These are phyloP conservation scores for Fusarium sp. DNA, from an alignment of 2,329 filamentous ascomycete species.

Conservation along the genomic window DNA sequence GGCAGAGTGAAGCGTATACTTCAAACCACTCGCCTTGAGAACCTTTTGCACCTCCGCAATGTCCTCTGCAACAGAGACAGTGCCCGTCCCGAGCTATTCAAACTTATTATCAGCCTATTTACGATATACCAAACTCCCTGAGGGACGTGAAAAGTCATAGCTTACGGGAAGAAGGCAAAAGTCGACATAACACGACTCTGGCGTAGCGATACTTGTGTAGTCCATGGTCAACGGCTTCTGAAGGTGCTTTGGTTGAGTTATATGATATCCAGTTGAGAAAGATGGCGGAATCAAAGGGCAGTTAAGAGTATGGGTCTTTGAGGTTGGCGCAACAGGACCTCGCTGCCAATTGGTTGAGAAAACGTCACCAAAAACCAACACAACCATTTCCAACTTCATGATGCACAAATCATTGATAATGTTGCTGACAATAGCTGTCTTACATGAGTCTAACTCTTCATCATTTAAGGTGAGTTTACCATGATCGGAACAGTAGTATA, in stretches of 20 bases:
- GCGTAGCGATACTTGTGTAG: conserved; percentile 72
- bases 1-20: conserved; percentile 91
- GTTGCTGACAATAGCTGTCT: not conserved
- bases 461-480: not conserved
- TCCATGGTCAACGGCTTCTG: conserved; percentile 53
- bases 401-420: conserved; percentile 32
- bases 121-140: not conserved
- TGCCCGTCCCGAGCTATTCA: conserved; percentile 82
- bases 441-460: not conserved
- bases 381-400: conserved; percentile 32
- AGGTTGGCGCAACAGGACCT: conserved; percentile 5
- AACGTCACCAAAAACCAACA: conserved; percentile 23
- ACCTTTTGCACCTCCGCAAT: conserved; percentile 91
- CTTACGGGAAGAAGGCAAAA: conserved; percentile 90
- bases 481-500: not conserved
- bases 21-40: conserved; percentile 83
- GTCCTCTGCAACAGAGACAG: conserved; percentile 82
- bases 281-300: conserved; percentile 2
- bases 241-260: not conserved
- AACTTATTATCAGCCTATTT: conserved; percentile 17
- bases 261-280: conserved; percentile 2
- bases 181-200: conserved; percentile 84
- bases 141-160: conserved; percentile 23
- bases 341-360: conserved; percentile 41
- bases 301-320: conserved; percentile 15